These are phyloP conservation scores for Sideroxylon spinosum DNA, from an alignment of 179 eudicot genomes.

Conservation along the genomic window DNA sequence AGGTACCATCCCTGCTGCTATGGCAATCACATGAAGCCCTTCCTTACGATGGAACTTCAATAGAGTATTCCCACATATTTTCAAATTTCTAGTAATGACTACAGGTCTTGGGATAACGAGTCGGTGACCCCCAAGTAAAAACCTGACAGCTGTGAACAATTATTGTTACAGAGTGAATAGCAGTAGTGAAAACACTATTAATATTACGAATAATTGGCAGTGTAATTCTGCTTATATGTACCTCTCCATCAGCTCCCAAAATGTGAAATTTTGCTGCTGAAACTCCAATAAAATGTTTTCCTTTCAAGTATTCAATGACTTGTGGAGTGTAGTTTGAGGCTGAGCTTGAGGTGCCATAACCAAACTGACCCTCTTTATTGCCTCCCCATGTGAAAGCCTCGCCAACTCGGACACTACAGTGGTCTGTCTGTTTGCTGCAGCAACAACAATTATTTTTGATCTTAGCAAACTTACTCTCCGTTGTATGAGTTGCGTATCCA, in stretches of 20 bases:
- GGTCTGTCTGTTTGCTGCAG: constrained; percentile 96
- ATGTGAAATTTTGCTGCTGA: constrained; percentile 85
- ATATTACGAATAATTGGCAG: constrained; percentile 39
- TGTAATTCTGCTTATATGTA: constrained; percentile 37
- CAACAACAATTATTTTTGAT: constrained; percentile 75
- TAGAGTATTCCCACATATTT: constrained; percentile 57
- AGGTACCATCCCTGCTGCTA: constrained; percentile 88
- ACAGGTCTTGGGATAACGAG: constrained; percentile 94
- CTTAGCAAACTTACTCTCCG: constrained; percentile 80
- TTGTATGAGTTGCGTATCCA: constrained; percentile 92
- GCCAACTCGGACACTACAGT: constrained; percentile 88
- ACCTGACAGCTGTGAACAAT: constrained; percentile 41
- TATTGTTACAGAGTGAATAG: constrained; percentile 38
- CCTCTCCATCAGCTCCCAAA: constrained; percentile 97
- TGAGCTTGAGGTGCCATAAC: constrained; percentile 98
- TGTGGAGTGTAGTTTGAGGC: constrained; percentile 88
- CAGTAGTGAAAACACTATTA: constrained; percentile 25
- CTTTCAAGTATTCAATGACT: constrained; percentile 85
- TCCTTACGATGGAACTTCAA: constrained; percentile 77
- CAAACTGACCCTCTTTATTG: constrained; percentile 98
- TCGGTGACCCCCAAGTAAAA: constrained; percentile 99
- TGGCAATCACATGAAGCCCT: constrained; percentile 69
- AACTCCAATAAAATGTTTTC: constrained; percentile 61
- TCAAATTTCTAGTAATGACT: constrained; percentile 60
- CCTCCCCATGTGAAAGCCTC: constrained; percentile 98